A percentile compares a stretch with the other conserved stretches of the same genome.
Conservation (phyloP, 2,329 filamentous ascomycete species). For the Ophiosphaerella narmari region DNA sequence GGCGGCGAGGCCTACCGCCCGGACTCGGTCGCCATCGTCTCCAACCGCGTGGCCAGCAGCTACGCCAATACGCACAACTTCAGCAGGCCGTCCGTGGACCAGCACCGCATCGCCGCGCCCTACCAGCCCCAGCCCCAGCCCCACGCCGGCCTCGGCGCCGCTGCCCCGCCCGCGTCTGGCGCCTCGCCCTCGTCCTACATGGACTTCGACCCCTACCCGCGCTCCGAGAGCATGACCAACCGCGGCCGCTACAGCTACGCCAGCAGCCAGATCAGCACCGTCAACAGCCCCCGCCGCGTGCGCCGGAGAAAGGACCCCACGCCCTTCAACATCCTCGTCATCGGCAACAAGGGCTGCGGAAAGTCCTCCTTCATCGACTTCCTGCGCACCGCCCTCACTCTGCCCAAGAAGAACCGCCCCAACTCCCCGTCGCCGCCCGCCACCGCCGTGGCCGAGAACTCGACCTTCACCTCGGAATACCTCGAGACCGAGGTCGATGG, state of each 20-base stretch:
- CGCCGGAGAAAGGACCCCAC: constrained; percentile 96
- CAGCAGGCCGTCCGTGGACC: constrained; percentile 44
- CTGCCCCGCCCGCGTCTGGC: constrained; percentile 62
- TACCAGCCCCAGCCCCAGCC: constrained; percentile 4
- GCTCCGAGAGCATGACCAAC: constrained; percentile 94
- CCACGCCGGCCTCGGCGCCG: constrained; percentile 21
- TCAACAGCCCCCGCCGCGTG: constrained; percentile 90
- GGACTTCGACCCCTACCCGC: constrained; percentile 75
- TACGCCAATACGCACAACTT: constrained; percentile 32
- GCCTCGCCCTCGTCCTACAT: constrained; percentile 49
- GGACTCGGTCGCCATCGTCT: constrained; percentile 65
- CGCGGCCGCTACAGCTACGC: constrained; percentile 96
- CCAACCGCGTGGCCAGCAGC: constrained; percentile 58
- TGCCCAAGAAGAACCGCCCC: constrained; percentile 77
- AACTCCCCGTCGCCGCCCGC: constrained; percentile 48
- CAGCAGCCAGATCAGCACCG: constrained; percentile 84
- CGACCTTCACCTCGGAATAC: constrained; percentile 79
- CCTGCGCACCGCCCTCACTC: constrained; percentile 80
- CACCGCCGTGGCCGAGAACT: constrained; percentile 53
- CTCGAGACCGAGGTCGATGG: constrained; percentile 93
- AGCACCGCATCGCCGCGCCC: constrained; percentile 42
- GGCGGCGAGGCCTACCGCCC: constrained; percentile 66
- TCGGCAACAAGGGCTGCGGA: constrained; percentile 84
- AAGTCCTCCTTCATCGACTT: constrained; percentile 98
- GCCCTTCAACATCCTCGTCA: constrained; percentile 92